A percentile compares a stretch with the other conserved stretches of the same genome.
phyloP scores from a whole-genome alignment of 208 protist species.

The Leishmania lainsoni region DNA sequence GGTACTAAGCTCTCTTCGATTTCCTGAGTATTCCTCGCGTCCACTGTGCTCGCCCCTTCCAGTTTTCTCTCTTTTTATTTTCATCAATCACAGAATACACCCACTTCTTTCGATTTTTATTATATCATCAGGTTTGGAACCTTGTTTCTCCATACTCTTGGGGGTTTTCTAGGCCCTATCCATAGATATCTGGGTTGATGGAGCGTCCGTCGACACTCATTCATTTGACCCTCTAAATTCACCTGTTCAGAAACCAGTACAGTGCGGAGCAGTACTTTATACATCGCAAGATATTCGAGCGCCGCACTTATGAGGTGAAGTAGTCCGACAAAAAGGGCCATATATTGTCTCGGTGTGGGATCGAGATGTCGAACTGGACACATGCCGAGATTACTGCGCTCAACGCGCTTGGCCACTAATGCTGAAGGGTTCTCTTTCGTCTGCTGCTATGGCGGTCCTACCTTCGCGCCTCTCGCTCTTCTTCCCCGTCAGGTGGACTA shows the following conservation, averaged over 20 bases:
- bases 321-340: conserved; percentile 30
- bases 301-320: conserved; percentile 32
- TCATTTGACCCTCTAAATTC: conserved; percentile 43
- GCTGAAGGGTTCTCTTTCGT: conserved; percentile 14
- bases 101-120: background rate
- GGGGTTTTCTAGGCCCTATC: background rate
- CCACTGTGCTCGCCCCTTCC: background rate
- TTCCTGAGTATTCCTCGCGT: background rate
- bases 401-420: conserved; percentile 32
- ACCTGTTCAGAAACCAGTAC: conserved; percentile 45
- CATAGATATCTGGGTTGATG: background rate
- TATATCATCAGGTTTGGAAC: background rate
- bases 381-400: conserved; percentile 43
- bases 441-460: conserved; percentile 10
- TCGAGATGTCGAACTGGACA: conserved; percentile 56
- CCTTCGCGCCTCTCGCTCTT: conserved; percentile 6
- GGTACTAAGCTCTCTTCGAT: background rate
- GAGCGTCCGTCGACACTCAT: conserved; percentile 5
- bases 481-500: conserved; percentile 59
- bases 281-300: conserved; percentile 40
- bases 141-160: conserved; percentile 7
- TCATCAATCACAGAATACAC: background rate
- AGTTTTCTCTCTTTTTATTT: no score
- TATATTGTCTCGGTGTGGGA: conserved; percentile 25
- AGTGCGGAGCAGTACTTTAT: conserved; percentile 35